Conservation (phyloP, 805 yeast genomes). For the Teunomyces gatunensis region DNA sequence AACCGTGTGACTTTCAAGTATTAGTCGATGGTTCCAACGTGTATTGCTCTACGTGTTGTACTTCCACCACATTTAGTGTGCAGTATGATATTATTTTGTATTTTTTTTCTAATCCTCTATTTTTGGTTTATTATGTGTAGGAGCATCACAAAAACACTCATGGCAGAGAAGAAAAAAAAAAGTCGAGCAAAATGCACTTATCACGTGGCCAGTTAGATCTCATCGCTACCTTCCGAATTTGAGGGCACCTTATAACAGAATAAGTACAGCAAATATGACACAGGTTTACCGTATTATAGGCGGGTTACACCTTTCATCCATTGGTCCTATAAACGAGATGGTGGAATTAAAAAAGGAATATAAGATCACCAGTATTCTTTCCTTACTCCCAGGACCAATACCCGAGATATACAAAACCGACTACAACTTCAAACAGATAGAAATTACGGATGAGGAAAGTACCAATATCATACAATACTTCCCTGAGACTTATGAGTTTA, state of each 20-base stretch:
- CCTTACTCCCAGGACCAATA: slow-evolving; percentile 63
- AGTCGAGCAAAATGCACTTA: neutral
- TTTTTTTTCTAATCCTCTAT: too few species aligned
- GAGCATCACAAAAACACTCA: too few species aligned
- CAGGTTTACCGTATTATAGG: slow-evolving; percentile 66
- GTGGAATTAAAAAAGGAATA: slow-evolving; percentile 49
- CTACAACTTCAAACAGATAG: slow-evolving; percentile 58
- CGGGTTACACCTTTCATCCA: slow-evolving; percentile 71
- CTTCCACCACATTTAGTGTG: neutral
- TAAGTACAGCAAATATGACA: neutral
- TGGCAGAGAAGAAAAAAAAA: too few species aligned
- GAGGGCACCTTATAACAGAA: too few species aligned
- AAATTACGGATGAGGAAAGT: slow-evolving; percentile 68
- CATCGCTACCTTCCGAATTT: too few species aligned
- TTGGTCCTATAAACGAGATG: slow-evolving; percentile 58
- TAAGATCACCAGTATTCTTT: slow-evolving; percentile 69
- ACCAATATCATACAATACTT: slow-evolving; percentile 65
- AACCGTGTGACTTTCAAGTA: neutral
- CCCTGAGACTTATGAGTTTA: slow-evolving; percentile 60
- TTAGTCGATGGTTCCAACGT: too few species aligned
- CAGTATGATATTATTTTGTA: too few species aligned
- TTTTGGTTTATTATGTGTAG: too few species aligned
- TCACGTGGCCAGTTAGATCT: neutral
- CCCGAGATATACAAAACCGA: slow-evolving; percentile 47
- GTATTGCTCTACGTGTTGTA: neutral